Percentiles rank a stretch among this genome's conserved stretches.
These are phyloP conservation scores for Biscogniauxia marginata DNA, from an alignment of 2,329 filamentous ascomycete species.

Conservation along the genomic window DNA sequence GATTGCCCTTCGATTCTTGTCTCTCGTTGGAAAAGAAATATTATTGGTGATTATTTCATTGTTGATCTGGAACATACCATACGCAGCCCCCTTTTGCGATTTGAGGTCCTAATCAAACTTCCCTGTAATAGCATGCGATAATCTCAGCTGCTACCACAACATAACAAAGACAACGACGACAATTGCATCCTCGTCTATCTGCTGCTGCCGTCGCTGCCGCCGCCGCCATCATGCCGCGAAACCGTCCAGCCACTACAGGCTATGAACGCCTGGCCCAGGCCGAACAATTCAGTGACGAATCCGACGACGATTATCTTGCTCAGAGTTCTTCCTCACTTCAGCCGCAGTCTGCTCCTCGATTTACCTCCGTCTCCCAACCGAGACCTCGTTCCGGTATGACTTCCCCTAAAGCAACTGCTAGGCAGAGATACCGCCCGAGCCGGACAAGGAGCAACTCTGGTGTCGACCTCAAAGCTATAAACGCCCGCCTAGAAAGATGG, in stretches of 20 bases:
- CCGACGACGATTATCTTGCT: constrained; percentile 63
- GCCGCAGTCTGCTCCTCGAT: constrained; percentile 56
- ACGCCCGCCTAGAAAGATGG: constrained; percentile 91
- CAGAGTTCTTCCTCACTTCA: constrained; percentile 54
- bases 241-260: constrained; percentile 71
- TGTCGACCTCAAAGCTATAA: constrained; percentile 97
- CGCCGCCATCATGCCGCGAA: constrained; percentile 58
- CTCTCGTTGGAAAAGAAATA: not conserved
- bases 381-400: constrained; percentile 60
- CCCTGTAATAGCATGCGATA: constrained; percentile 9
- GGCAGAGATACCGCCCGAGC: constrained; percentile 48
- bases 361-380: constrained; percentile 62
- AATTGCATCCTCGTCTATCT: too few relatives aligned
- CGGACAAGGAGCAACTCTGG: constrained; percentile 68
- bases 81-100: not conserved
- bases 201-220: not conserved
- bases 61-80: not conserved
- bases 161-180: not conserved
- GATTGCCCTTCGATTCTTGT: not conserved
- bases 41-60: not conserved
- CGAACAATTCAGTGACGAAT: constrained; percentile 71
- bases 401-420: constrained; percentile 47
- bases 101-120: not conserved
- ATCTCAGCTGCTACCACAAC: not conserved
- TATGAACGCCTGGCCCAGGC: constrained; percentile 84